Base-by-base conservation (phyloP, 2,329 filamentous ascomycete species). In the Penicillium sp. region DNA sequence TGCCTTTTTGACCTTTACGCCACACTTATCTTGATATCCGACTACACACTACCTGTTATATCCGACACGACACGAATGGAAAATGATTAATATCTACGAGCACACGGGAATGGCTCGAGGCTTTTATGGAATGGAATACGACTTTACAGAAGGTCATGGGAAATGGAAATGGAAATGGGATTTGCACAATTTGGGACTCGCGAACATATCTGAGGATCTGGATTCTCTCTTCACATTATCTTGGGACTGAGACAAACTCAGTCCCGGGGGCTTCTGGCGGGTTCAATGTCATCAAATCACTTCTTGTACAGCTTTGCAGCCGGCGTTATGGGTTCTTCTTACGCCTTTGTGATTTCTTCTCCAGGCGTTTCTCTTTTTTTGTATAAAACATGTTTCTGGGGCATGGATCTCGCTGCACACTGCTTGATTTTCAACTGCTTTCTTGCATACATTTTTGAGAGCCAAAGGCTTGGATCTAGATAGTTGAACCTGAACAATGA, bases 21-120 rank as follows among this genome's bases (percentile, higher is more conserved):
- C 11, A 44, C 54, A 44, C 47, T 35, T 57, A 21, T 23, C 19
- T 42, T 42, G 39, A 42, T 42, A 42, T 42, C 39, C 39, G 39
- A 42, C 39, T 42, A 42, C 39, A 42, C 39, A 19, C n/a, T 42
- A 42, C 39, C 39, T 42, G 39, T 42, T 42, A 43, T 42, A 54
- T 33, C 33, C 52, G 52, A 48, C 55, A 54, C 57, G 65, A 67
- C 56, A 66, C 64, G 44, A 60, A 66, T 58, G 62, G 62, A 55
- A 66, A 61, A 67, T 57, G 65, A 67, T 62, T 67, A 66, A 67
- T 67, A 62, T 43, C 54, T 54, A 62, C 25, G 57, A 60, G 59
- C 61, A 54, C 43, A 60, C 37, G 52, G 56, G 47, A 52, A 49
- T 47, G 33, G 62, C 60, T 62, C 54, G 37, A 55, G 43, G 53